Evolutionary conservation across 805 yeast genomes (phyloP).

Genomic region (Wickerhamiella kurtzmanii): DNA sequence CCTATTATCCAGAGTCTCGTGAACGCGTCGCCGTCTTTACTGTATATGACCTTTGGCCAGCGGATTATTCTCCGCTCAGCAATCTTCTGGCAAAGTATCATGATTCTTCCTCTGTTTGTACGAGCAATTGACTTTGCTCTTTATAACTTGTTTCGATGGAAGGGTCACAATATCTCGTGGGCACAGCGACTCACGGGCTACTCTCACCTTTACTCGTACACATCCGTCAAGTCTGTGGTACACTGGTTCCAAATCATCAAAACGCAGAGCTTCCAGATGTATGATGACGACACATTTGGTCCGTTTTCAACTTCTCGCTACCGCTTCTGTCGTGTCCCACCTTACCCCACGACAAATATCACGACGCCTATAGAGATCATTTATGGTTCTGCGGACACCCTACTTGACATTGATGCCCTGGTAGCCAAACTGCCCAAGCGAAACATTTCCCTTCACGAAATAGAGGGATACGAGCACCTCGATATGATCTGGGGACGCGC

Average conservation of each 20-base stretch:
- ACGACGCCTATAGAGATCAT: constrained; percentile 60
- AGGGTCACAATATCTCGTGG: constrained; percentile 50
- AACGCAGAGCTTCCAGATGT: constrained; percentile 67
- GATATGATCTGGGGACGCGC: constrained; percentile 82
- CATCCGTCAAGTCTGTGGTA: constrained; percentile 85
- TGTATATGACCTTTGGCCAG: constrained; percentile 61
- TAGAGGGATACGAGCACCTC: constrained; percentile 62
- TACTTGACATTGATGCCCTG: constrained; percentile 77
- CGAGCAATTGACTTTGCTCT: constrained; percentile 60
- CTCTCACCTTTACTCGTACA: constrained; percentile 79
- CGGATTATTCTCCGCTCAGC: constrained; percentile 65
- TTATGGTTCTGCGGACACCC: constrained; percentile 68
- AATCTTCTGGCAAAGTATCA: constrained; percentile 60
- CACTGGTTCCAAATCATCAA: constrained; percentile 91
- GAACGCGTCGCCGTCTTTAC: constrained; percentile 59
- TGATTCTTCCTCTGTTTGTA: constrained; percentile 65
- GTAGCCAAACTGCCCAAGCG: constrained; percentile 47
- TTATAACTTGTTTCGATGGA: constrained; percentile 66
- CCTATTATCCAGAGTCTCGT: constrained; percentile 65
- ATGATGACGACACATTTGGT: constrained; percentile 50
- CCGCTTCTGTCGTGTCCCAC: constrained; percentile 37
- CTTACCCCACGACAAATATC: constrained; percentile 55
- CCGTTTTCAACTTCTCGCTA: constrained; percentile 12
- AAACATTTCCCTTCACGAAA: constrained; percentile 38
- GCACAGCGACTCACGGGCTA: constrained; percentile 69